These are phyloP conservation scores for Emergomyces africanus DNA, from an alignment of 2,329 filamentous ascomycete species.

Conservation along the genomic window DNA sequence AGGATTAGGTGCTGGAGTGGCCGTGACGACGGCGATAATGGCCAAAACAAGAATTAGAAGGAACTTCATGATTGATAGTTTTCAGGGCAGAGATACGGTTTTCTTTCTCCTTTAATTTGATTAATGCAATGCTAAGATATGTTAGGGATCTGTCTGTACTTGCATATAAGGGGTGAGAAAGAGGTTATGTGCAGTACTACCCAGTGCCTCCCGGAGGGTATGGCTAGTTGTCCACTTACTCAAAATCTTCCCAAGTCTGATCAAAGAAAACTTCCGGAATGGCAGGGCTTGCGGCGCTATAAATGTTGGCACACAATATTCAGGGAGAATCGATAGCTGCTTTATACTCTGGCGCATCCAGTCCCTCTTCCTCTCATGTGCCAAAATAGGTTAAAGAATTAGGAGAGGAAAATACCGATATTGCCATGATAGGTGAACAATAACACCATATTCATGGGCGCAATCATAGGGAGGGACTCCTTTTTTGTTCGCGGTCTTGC, in stretches of 20 bases:
- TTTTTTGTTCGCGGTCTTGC: background rate
- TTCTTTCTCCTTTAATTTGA: background rate
- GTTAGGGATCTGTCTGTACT: background rate
- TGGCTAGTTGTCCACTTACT: background rate
- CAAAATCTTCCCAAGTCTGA: background rate
- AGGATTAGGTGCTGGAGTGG: background rate
- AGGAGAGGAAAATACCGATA: background rate
- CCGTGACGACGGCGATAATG: background rate
- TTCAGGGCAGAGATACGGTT: no score
- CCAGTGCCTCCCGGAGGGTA: background rate
- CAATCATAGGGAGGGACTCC: background rate
- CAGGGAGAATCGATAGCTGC: background rate
- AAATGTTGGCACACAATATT: background rate
- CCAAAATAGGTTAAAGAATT: background rate
- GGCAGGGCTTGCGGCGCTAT: no score
- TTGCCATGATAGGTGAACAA: background rate
- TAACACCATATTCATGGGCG: background rate
- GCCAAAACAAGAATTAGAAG: background rate
- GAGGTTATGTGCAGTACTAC: background rate
- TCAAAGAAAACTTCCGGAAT: background rate
- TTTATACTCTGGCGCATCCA: background rate
- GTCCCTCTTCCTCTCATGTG: background rate
- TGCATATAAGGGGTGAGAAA: background rate
- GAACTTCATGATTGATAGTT: background rate
- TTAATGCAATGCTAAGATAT: background rate